Evolutionary conservation across 1,284 basidiomycete species (phyloP).

Genomic region (Ceratobasidium sp.): DNA sequence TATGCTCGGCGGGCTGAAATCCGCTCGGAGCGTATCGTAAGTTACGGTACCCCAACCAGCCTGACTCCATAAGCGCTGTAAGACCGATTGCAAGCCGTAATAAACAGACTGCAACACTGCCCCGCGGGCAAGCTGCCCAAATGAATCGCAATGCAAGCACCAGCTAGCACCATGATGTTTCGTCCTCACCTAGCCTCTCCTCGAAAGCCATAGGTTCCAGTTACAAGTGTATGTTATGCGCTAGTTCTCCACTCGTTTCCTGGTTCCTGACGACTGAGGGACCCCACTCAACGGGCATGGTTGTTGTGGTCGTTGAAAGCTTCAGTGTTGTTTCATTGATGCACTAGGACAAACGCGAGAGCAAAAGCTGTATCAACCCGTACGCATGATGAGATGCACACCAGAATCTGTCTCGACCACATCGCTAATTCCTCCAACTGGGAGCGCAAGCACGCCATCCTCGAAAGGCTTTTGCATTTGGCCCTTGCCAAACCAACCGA

Average conservation of each 20-base stretch:
- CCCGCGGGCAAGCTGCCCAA: too few relatives aligned
- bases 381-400: conserved; percentile 94
- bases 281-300: too few relatives aligned
- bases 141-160: too few relatives aligned
- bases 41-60: too few relatives aligned
- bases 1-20: neutral
- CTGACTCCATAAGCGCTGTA: too few relatives aligned
- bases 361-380: conserved; percentile 66
- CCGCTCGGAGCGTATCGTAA: too few relatives aligned
- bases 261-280: neutral
- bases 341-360: neutral
- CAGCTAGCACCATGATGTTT: too few relatives aligned
- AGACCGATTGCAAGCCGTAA: neutral
- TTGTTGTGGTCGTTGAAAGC: too few relatives aligned
- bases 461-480: conserved; percentile 99
- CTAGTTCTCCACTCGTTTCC: neutral
- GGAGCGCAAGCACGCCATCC: conserved; percentile 85
- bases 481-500: conserved; percentile 86
- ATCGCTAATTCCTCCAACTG: conserved; percentile 87
- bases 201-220: too few relatives aligned
- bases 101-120: neutral
- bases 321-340: neutral
- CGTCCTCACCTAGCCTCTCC: too few relatives aligned
- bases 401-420: conserved; percentile 94
- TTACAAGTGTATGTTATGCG: too few relatives aligned